Evolutionary conservation across 208 protist species (phyloP).

Genomic region (Crithidia mellificae): DNA sequence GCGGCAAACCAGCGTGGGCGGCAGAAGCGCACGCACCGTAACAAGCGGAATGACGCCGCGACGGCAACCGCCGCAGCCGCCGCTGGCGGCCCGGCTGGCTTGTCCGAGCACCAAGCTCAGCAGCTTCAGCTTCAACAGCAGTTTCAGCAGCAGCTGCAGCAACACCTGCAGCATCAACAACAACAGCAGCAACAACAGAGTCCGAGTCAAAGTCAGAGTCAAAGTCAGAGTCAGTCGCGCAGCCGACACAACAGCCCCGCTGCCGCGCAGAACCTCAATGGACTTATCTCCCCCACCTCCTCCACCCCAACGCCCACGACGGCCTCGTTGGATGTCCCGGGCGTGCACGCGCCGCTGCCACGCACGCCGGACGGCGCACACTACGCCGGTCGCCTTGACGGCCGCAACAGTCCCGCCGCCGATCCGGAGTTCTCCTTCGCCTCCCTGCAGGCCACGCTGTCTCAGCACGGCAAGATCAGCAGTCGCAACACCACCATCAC

Average conservation of each 20-base stretch:
- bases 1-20: background rate
- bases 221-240: background rate
- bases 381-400: background rate
- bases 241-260: background rate
- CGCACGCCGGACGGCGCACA: background rate
- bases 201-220: background rate
- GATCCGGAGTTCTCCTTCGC: slow-evolving; percentile 15
- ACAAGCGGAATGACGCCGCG: background rate
- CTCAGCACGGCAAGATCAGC: background rate
- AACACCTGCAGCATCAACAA: background rate
- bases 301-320: background rate
- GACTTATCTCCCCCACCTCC: background rate
- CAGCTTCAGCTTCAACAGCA: too few relatives aligned
- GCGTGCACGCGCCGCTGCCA: background rate
- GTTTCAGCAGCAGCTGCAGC: too few relatives aligned
- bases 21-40: background rate
- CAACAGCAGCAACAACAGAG: background rate
- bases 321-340: background rate
- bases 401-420: background rate
- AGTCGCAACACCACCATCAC: slow-evolving; percentile 1
- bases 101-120: too few relatives aligned
- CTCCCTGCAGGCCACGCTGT: slow-evolving; percentile 3
- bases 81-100: too few relatives aligned
- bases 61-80: background rate
- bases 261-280: background rate